Evolutionary conservation across 2,329 filamentous ascomycete genomes (phyloP).

Genomic region (Elsinoe perseae): DNA sequence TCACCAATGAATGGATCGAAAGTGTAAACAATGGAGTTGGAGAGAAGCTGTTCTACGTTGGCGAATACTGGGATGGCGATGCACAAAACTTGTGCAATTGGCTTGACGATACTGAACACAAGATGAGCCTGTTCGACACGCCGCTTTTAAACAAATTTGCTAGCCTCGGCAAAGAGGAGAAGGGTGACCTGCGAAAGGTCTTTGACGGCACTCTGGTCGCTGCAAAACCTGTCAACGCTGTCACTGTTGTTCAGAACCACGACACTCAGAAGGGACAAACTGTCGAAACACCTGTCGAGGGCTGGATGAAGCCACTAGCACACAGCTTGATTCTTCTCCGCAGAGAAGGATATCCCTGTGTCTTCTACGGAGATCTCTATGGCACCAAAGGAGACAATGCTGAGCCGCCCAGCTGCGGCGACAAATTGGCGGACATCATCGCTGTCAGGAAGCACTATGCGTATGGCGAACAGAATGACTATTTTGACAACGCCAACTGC

Average conservation of each 20-base stretch:
- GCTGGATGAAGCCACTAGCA: constrained; percentile 63
- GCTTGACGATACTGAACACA: constrained; percentile 38
- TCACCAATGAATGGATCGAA: constrained; percentile 54
- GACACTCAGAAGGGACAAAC: constrained; percentile 60
- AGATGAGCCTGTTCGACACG: constrained; percentile 52
- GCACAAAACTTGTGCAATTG: constrained; percentile 49
- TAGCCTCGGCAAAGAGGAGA: constrained; percentile 31
- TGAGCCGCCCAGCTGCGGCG: constrained; percentile 37
- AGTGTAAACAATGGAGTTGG: constrained; percentile 41
- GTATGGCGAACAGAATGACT: constrained; percentile 57
- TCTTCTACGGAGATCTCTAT: constrained; percentile 66
- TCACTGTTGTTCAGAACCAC: constrained; percentile 65
- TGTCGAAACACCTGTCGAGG: constrained; percentile 54
- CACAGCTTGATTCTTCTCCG: constrained; percentile 65
- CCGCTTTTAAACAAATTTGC: constrained; percentile 63
- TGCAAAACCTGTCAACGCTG: constrained; percentile 47
- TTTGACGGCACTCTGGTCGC: constrained; percentile 55
- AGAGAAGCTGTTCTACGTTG: constrained; percentile 54
- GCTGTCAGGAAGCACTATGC: constrained; percentile 58
- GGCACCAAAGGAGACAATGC: constrained; percentile 49
- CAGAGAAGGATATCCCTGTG: constrained; percentile 54
- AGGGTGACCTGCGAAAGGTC: constrained; percentile 42
- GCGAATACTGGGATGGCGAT: constrained; percentile 59
- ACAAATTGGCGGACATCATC: constrained; percentile 49
- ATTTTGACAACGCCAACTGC: constrained; percentile 53